A percentile compares a stretch with the other conserved stretches of the same genome.
Conservation (phyloP, 2,329 filamentous ascomycete genomes). For the Cladosporium sp. region DNA sequence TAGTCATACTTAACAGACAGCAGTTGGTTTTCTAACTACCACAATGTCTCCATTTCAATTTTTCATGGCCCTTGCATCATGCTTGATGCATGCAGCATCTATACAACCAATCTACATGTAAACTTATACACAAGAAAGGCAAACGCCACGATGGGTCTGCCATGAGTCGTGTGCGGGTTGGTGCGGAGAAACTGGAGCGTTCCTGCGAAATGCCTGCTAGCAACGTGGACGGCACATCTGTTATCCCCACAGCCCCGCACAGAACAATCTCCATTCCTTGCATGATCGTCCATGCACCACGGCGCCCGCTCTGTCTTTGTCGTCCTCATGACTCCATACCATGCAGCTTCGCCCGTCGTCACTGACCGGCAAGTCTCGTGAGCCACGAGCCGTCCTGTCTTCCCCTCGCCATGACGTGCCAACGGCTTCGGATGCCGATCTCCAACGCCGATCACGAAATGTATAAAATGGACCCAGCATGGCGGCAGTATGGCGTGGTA, state of each 20-base stretch:
- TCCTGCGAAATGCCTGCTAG: not conserved
- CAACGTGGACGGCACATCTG: conserved; percentile 7
- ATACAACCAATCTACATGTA: not conserved
- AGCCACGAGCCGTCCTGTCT: not conserved
- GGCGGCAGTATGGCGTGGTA: not conserved
- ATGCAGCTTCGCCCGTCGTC: not conserved
- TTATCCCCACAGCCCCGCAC: conserved; percentile 17
- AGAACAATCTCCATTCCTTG: conserved; percentile 20
- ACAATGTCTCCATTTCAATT: not conserved
- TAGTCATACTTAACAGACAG: not conserved
- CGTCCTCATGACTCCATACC: conserved; percentile 16
- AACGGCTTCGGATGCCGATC: not conserved
- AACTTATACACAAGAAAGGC: not conserved
- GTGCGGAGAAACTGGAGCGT: conserved; percentile 16
- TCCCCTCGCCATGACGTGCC: conserved; percentile 14
- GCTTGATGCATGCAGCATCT: not conserved
- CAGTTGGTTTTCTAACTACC: not conserved
- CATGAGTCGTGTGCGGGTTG: conserved; percentile 7
- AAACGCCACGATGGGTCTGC: not conserved
- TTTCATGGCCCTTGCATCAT: not conserved
- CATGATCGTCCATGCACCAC: conserved; percentile 17
- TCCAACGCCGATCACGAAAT: not conserved
- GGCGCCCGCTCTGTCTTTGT: conserved; percentile 16
- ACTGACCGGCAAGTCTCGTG: conserved; percentile 2
- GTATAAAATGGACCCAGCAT: conserved; percentile 1